Conservation (phyloP, 495 filamentous ascomycete species). For the Xylaria intraflava region DNA sequence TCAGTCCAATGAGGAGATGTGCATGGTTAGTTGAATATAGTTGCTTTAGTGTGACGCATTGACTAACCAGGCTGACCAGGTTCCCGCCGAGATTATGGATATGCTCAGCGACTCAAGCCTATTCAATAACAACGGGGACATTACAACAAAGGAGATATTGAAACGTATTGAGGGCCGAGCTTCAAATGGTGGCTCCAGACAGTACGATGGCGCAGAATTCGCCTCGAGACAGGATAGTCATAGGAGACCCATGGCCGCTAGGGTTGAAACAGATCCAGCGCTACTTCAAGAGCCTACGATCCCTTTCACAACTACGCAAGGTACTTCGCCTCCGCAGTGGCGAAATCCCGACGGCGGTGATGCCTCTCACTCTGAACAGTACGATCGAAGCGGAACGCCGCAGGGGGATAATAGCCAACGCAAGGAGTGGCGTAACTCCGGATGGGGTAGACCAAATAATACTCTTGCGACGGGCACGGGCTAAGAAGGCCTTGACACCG, state of each 20-base stretch:
- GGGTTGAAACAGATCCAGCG: constrained; percentile 70
- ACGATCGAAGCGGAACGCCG: constrained; percentile 31
- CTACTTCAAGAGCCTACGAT: constrained; percentile 57
- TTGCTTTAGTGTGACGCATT: not conserved
- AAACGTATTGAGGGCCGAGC: constrained; percentile 77
- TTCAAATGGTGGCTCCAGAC: constrained; percentile 48
- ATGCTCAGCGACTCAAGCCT: constrained; percentile 77
- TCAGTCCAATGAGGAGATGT: constrained; percentile 91
- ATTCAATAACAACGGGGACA: constrained; percentile 72
- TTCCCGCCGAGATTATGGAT: constrained; percentile 83
- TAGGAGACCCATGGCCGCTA: constrained; percentile 42
- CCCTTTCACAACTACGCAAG: constrained; percentile 32
- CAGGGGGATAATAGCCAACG: constrained; percentile 31
- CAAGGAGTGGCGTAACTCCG: constrained; percentile 50
- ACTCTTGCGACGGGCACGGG: constrained; percentile 26
- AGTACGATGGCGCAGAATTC: constrained; percentile 53
- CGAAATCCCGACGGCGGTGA: constrained; percentile 33
- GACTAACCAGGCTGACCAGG: constrained; percentile 46
- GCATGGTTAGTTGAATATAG: constrained; percentile 61
- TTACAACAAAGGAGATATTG: constrained; percentile 95
- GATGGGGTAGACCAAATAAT: constrained; percentile 39
- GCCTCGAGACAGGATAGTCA: constrained; percentile 39
- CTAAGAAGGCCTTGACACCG: constrained; percentile 5
- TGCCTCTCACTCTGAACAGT: constrained; percentile 29
- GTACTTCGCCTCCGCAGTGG: constrained; percentile 40